Percentiles rank a stretch among this genome's conserved stretches.
Conservation (phyloP, 2,329 filamentous ascomycete species). For the Fusarium napiforme region DNA sequence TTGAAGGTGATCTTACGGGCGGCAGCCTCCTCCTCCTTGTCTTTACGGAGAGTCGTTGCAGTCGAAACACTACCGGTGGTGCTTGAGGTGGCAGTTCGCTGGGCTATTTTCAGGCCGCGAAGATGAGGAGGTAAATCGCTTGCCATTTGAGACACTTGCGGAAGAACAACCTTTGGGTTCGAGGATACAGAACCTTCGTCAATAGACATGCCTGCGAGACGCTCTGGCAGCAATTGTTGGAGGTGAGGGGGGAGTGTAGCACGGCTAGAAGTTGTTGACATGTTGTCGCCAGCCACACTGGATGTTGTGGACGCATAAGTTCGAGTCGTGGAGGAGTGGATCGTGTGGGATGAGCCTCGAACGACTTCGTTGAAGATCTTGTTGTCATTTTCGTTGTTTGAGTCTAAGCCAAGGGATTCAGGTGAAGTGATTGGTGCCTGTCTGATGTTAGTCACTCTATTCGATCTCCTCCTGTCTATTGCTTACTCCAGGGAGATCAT, state of each 20-base stretch:
- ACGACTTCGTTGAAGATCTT: not conserved
- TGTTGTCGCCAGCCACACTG: slow-evolving; percentile 16
- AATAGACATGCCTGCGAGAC: not conserved
- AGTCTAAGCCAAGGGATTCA: slow-evolving; percentile 37
- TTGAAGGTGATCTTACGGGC: slow-evolving; percentile 39
- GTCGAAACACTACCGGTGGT: slow-evolving; percentile 44
- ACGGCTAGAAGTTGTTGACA: slow-evolving; percentile 13
- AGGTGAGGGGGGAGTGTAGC: slow-evolving; percentile 15
- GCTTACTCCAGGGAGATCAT: slow-evolving; percentile 36
- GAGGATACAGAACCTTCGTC: not conserved
- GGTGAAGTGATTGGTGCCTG: slow-evolving; percentile 46
- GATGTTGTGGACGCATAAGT: slow-evolving; percentile 5
- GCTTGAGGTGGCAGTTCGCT: not conserved
- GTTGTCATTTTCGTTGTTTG: not conserved
- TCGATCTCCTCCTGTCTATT: not conserved
- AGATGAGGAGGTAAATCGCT: slow-evolving; percentile 20
- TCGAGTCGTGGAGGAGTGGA: not conserved
- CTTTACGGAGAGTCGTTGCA: slow-evolving; percentile 45
- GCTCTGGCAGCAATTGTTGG: not conserved
- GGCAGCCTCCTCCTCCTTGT: not conserved
- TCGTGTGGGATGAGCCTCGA: not conserved
- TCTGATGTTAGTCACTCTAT: slow-evolving; percentile 4
- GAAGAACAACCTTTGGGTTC: not conserved
- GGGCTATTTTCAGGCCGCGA: not conserved
- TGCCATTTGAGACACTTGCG: not conserved